Evolutionary conservation across 352 stramenopile species (phyloP), one percentile per base, ranked within the genome.

Genomic region (Phytopythium montanum): DNA sequence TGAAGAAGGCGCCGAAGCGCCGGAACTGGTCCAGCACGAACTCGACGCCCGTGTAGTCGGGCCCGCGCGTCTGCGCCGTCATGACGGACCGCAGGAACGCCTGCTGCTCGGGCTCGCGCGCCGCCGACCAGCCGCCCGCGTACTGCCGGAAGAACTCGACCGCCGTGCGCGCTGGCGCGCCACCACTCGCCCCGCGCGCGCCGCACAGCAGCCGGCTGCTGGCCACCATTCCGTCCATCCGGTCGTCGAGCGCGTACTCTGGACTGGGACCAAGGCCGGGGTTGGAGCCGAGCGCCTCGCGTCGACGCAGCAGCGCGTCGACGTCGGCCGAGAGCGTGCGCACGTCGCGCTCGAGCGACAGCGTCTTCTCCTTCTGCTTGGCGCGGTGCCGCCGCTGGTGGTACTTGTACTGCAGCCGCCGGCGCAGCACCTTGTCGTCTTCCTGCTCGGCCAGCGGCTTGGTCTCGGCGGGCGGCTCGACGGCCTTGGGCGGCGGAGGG

Each of bases 331-430:
- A 36, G 8, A 91, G 56, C n/a, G 42, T 53, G 39, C 73, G 45
- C 21, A 85, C 70, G 13, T 88, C 68, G 16, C 76, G 56, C 23
- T 71, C 70, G 13, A 87, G 72, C 53, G 53, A 64, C 29, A 73
- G 33, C 38, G 66, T 60, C 60, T 78, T 79, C 51, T 73, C 59
- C 49, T 88, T 88, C 54, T 87, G 75, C 67, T 87, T 84, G 48
- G 78, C 79, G 23, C 79, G 76, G 56, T 90, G 82, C 56, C 69
- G 78, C 2, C 74, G 78, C 59, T 92, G 79, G 59, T 89, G 79
- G 57, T 83, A 73, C 36, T 86, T 87, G 66, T 88, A 88, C 60
- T 89, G 81, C 45, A 78, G 65, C 8, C 79, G 71, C 28, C 72
- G 58, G 5, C 73, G 69, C 23, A 74, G 58, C 28, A 80, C 62